Base-by-base conservation (phyloP, 148 eudicot species). In the Heliosperma pusillum region DNA sequence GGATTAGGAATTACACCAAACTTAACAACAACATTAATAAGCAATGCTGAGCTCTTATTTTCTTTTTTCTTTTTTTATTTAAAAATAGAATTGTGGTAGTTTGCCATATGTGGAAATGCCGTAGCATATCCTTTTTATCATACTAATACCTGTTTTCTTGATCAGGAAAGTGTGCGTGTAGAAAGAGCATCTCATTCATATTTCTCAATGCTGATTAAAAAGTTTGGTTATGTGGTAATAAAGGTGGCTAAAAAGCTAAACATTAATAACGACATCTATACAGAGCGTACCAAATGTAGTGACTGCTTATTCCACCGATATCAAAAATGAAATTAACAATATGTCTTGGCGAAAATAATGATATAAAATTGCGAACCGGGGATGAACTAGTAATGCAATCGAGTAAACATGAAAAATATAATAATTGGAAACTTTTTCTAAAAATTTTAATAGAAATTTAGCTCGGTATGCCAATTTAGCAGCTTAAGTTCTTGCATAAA, bases 131-230 rank as follows among this genome's bases (percentile, higher is more conserved):
- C 16, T 8, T 50, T 50, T 16, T 15, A 22, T 2, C 73, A 47
- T 20, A 8, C 1, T 52, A 50, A 50, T 52, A 52, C 73, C 58
- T 25, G 40, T 52, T 70, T 70, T 26, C 73, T 25, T 47, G 13
- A 25, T 70, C 21, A 50, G 40, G 73, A 70, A 70, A 70, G 13
- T 24, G 73, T 70, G 72, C 12, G 4, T 11, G 29, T 45, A 24
- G 44, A 20, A 42, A 13, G 3, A 59, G 1, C 29, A 69, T 10
- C 26, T 21, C 59, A 24, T 69, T 50, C 72, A 47, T 22, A 44
- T 69, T 8, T 69, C n/a, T 25, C 45, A 47, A 69, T 45, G 71
- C 71, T 45, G 30, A 69, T 47, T 15, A 69, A 11, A 69, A 47
- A 24, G 24, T 24, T 69, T 47, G 12, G 56, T 69, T 50, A 21